Evolutionary conservation across 2,329 filamentous ascomycete species (phyloP).

Genomic region (Aspergillus hiratsukae): DNA sequence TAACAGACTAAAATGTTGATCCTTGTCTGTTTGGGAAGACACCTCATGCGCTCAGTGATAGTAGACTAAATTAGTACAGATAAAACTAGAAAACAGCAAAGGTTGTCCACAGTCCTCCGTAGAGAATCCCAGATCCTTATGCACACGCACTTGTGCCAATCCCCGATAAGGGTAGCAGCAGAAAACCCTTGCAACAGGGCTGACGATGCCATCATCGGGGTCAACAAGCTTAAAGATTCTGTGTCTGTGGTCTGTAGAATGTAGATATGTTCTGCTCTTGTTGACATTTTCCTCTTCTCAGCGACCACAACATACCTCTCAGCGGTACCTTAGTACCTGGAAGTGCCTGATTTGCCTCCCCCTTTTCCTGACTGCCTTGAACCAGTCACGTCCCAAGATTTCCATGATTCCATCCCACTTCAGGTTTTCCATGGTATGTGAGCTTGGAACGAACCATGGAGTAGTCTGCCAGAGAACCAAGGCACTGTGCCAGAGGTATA

Average conservation of each 20-base stretch:
- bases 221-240: not conserved
- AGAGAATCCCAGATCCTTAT: too few species aligned
- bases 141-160: not conserved
- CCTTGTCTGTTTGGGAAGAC: not conserved
- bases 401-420: conserved; percentile 9
- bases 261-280: not conserved
- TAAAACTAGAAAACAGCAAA: not conserved
- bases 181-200: not conserved
- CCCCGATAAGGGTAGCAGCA: not conserved
- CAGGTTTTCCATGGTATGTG: conserved; percentile 13
- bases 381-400: conserved; percentile 8
- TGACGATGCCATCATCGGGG: not conserved
- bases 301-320: not conserved
- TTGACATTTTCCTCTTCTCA: conserved; percentile 5
- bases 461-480: not conserved
- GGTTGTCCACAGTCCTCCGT: too few species aligned
- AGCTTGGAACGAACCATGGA: conserved; percentile 3
- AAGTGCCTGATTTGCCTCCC: conserved; percentile 8
- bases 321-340: not conserved
- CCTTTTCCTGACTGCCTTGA: conserved; percentile 4
- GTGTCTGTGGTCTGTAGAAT: not conserved
- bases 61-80: not conserved
- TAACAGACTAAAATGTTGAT: not conserved
- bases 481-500: not conserved
- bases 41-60: not conserved